Percentiles rank a stretch among this genome's conserved stretches.
phyloP scores from a whole-genome alignment of 306 rosid genomes.

The Cyamopsis tetragonoloba region DNA sequence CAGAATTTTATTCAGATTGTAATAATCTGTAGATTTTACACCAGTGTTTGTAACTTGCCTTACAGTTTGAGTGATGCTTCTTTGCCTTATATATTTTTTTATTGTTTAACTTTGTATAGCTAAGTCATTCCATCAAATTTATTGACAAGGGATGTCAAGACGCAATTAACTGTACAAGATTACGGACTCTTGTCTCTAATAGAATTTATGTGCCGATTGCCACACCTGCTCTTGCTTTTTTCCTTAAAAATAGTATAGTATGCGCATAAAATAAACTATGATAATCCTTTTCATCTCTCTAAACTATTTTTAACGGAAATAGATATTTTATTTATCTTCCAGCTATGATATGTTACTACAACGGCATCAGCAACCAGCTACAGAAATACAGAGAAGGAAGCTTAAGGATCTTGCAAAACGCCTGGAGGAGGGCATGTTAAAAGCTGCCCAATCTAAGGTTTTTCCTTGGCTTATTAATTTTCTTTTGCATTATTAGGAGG shows the following conservation, averaged over 20 bases:
- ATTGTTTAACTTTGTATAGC: neutral
- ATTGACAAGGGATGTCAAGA: neutral
- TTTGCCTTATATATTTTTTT: neutral
- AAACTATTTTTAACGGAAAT: too few relatives aligned
- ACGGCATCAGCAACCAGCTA: slow-evolving; percentile 37
- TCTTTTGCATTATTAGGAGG: neutral
- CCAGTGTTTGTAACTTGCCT: neutral
- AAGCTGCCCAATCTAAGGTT: slow-evolving; percentile 63
- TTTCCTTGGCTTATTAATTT: slow-evolving; percentile 11
- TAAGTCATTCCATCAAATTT: slow-evolving; percentile 2
- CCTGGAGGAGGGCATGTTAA: slow-evolving; percentile 75
- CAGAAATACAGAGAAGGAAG: slow-evolving; percentile 42
- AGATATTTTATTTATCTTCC: slow-evolving; percentile 41
- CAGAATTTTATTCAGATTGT: neutral
- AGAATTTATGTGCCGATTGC: neutral
- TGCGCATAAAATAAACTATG: neutral
- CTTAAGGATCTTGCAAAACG: slow-evolving; percentile 65
- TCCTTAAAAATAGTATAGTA: neutral
- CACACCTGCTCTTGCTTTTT: neutral
- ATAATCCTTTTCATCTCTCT: neutral
- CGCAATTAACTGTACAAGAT: too few relatives aligned
- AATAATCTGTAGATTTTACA: neutral
- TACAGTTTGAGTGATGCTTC: neutral
- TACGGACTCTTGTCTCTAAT: too few relatives aligned
- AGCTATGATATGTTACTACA: slow-evolving; percentile 50